phyloP scores from a whole-genome alignment of 139 green algal genomes.

The Ettlia oleoabundans region DNA sequence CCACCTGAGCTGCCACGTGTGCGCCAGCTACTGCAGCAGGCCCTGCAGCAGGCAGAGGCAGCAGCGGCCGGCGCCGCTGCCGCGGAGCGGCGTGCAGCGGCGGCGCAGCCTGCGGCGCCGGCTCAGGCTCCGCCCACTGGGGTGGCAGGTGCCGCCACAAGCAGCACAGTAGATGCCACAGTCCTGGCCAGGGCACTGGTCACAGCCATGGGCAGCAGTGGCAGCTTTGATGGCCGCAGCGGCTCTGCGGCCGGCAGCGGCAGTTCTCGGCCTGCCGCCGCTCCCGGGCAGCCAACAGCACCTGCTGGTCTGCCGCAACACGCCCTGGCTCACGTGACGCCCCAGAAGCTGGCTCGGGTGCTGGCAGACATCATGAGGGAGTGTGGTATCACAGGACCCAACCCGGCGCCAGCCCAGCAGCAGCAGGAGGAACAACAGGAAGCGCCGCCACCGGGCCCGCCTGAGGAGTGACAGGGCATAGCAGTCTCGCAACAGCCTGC shows the following conservation, averaged over 20 bases:
- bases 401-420: not conserved
- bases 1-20: slow-evolving; percentile 23
- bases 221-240: too few relatives aligned
- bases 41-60: slow-evolving; percentile 26
- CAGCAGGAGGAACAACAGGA: too few relatives aligned
- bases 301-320: not conserved
- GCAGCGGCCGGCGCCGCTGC: not conserved
- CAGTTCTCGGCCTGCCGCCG: too few relatives aligned
- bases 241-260: too few relatives aligned
- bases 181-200: not conserved
- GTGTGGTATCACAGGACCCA: not conserved
- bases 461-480: too few relatives aligned
- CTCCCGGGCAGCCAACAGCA: too few relatives aligned
- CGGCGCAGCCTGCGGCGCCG: not conserved
- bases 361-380: not conserved
- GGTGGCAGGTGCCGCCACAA: not conserved
- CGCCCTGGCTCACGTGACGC: not conserved
- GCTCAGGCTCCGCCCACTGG: not conserved
- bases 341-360: not conserved
- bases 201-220: slow-evolving; percentile 2
- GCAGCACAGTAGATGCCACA: not conserved
- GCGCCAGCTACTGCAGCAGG: slow-evolving; percentile 16
- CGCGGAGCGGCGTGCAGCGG: not conserved
- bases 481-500: too few relatives aligned
- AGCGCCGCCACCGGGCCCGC: too few relatives aligned